Base-by-base conservation (phyloP, 2,329 filamentous ascomycete species). In the Arachnomyces sp. region DNA sequence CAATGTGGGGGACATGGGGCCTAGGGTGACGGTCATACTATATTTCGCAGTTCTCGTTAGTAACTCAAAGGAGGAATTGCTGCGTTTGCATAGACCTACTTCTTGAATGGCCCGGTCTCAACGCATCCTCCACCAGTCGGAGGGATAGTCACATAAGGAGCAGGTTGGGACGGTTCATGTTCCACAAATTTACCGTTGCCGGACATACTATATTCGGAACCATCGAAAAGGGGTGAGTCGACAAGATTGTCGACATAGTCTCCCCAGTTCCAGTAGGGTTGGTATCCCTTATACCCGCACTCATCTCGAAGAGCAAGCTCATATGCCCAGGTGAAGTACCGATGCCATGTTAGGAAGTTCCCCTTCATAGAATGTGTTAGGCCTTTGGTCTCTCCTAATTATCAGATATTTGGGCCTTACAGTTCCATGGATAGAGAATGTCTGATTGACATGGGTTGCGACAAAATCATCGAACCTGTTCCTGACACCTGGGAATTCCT, bases 401-500 rank as follows among this genome's bases (percentile, higher is more conserved):
- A 12, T 35, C 13, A n/a, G n/a, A 18, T 14, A 3, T 20, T n/a
- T 7, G 3, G 20, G 9, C 20, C 43, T 17, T 49, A 57, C 57
- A 5, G 58, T 57, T 15, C 40, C 49, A 39, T 74, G 72, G 13
- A 74, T 71, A 1, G 36, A 38, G 7, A 59, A 43, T 1, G 71
- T 71, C 44, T 68, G 61, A 39, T 71, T 66, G 42, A 76, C 64
- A 43, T 76, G 72, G 0, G 63, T 59, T 4, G 64, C 69, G 4
- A 71, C 59, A 32, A 67, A 75, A 43, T 76, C 72, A 48, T 76
- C 72, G 42, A 65, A 73, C n/a, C 41, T 70, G 44, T 59, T 65
- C 42, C 58, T 60, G 2, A 64, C 68, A 2, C 71, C 72, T 0
- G 68, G 56, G 0, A 61, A 65, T 9, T 59, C 52, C 0, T 52